A percentile compares a stretch with the other conserved stretches of the same genome.
phyloP scores from a whole-genome alignment of 78 protist species.

The Salpingoeca rosetta region DNA sequence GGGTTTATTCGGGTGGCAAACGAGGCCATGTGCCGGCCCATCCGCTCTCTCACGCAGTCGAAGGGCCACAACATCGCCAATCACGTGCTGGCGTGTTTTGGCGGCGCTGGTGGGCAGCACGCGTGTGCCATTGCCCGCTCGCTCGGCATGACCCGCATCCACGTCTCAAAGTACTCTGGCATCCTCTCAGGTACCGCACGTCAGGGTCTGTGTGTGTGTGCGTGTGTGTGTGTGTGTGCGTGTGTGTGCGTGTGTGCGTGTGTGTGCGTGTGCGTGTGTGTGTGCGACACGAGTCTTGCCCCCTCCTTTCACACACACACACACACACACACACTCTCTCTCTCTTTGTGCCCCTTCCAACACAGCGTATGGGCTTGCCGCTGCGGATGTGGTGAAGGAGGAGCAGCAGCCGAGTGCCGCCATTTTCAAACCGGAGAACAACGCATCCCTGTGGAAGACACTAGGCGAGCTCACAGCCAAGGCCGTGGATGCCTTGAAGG shows the following conservation, averaged over 20 bases:
- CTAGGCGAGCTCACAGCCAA: not conserved
- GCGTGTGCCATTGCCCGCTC: slow-evolving; percentile 82
- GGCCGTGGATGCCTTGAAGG: not conserved
- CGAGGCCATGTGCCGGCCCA: slow-evolving; percentile 89
- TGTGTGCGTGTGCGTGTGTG: too few relatives aligned
- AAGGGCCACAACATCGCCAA: slow-evolving; percentile 55
- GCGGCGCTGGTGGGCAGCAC: slow-evolving; percentile 92
- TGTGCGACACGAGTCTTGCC: too few relatives aligned
- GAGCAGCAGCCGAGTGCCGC: slow-evolving; percentile 29
- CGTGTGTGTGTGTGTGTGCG: too few relatives aligned
- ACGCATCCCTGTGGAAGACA: not conserved
- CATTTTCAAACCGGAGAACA: not conserved
- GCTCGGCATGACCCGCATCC: slow-evolving; percentile 67
- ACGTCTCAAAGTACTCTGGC: slow-evolving; percentile 67
- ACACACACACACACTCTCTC: too few relatives aligned
- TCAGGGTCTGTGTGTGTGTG: too few relatives aligned
- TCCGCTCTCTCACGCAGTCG: slow-evolving; percentile 72
- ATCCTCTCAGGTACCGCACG: slow-evolving; percentile 49
- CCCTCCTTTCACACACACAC: too few relatives aligned
- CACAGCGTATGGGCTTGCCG: slow-evolving; percentile 77
- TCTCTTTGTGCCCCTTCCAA: too few relatives aligned
- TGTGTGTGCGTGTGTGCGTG: too few relatives aligned
- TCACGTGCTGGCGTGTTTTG: slow-evolving; percentile 80
- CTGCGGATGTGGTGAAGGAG: slow-evolving; percentile 63
- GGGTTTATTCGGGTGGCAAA: slow-evolving; percentile 86